Conservation (phyloP, 2,329 filamentous ascomycete species). For the Sporothrix dimorphospora region DNA sequence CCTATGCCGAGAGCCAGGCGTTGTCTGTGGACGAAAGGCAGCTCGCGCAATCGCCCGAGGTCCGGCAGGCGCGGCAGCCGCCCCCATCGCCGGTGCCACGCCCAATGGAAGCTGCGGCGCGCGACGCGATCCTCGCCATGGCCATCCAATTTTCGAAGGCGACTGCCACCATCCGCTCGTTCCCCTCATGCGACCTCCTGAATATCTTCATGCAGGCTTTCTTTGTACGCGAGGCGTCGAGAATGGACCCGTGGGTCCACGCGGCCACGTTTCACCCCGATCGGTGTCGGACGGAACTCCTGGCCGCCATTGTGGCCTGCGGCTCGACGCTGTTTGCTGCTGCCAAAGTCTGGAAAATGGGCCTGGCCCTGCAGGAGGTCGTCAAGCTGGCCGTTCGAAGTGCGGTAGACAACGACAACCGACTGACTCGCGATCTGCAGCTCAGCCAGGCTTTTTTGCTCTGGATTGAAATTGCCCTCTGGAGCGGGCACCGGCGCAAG, state of each 20-base stretch:
- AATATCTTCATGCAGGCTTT: background rate
- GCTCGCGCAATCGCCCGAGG: background rate
- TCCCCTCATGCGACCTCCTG: background rate
- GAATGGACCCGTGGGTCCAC: background rate
- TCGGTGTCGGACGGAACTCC: background rate
- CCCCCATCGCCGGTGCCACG: background rate
- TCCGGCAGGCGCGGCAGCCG: background rate
- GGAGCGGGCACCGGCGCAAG: slow-evolving; percentile 6
- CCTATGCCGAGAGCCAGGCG: slow-evolving; percentile 4
- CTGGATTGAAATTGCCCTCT: slow-evolving; percentile 1
- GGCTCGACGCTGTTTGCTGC: background rate
- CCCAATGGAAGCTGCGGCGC: background rate
- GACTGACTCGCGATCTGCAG: background rate
- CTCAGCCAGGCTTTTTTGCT: background rate
- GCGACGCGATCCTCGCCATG: background rate
- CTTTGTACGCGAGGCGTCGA: background rate
- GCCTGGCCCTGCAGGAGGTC: background rate
- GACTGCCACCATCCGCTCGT: background rate
- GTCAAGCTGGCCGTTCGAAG: background rate
- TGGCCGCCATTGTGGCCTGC: background rate
- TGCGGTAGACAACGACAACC: slow-evolving; percentile 9
- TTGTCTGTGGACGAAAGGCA: background rate
- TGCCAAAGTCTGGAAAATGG: background rate
- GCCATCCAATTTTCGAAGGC: background rate
- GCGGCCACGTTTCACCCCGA: background rate